Percentiles rank a stretch among this genome's conserved stretches.
Evolutionary conservation across 2,329 filamentous ascomycete genomes (phyloP).

Genomic region (Spiromastix sp.): DNA sequence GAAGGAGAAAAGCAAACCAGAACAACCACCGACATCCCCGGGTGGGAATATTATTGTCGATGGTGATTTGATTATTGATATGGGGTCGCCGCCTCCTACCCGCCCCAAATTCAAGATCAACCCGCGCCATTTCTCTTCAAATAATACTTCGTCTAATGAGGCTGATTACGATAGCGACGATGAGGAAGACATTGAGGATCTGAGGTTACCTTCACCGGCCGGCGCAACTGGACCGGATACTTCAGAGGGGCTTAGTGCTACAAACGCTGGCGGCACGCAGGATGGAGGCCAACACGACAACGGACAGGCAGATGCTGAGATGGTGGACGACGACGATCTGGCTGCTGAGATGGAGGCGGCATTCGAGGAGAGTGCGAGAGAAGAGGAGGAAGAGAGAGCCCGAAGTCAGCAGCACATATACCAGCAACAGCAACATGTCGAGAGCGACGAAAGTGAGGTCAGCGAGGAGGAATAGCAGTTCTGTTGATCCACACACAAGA

Average conservation of each 20-base stretch:
- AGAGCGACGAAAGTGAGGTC: conserved; percentile 52
- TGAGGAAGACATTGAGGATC: conserved; percentile 32
- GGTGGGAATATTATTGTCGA: conserved; percentile 36
- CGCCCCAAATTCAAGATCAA: conserved; percentile 29
- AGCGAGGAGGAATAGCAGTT: conserved; percentile 52
- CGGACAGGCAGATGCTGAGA: conserved; percentile 20
- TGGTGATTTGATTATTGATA: conserved; percentile 38
- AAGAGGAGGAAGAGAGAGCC: conserved; percentile 32
- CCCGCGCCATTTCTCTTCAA: conserved; percentile 32
- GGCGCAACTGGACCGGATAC: conserved; percentile 13
- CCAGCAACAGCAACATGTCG: conserved; percentile 20
- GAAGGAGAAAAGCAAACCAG: conserved; percentile 19
- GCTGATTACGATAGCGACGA: conserved; percentile 23
- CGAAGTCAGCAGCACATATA: conserved; percentile 20
- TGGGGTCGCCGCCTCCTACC: conserved; percentile 35
- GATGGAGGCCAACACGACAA: conserved; percentile 17
- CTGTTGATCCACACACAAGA: too few species aligned
- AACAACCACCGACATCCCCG: conserved; percentile 23
- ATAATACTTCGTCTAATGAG: conserved; percentile 28
- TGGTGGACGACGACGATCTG: conserved; percentile 41
- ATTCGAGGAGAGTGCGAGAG: conserved; percentile 33
- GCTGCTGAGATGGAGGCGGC: conserved; percentile 50
- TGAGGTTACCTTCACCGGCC: conserved; percentile 28
- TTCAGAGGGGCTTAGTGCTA: conserved; percentile 11
- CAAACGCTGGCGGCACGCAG: conserved; percentile 21